Evolutionary conservation across 345 rosid genomes (phyloP).

Genomic region (Salix caprea): DNA sequence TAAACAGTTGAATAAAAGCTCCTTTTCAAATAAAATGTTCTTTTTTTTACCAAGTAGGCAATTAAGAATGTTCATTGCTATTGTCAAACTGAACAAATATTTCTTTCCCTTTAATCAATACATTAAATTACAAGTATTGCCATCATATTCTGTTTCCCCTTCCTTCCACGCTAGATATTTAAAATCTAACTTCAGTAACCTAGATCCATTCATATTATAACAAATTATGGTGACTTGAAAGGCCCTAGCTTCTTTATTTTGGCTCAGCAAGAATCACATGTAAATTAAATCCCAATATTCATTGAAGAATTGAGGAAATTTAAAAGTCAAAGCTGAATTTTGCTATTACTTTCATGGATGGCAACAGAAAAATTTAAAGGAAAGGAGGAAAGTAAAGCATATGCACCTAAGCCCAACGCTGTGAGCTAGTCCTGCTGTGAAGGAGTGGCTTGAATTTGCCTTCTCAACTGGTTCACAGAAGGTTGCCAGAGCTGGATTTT

Average conservation of each 20-base stretch:
- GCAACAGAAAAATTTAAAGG: neutral
- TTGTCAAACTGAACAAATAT: neutral
- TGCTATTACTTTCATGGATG: neutral
- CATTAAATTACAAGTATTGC: neutral
- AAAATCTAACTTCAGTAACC: neutral
- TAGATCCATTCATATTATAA: neutral
- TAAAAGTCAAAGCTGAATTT: neutral
- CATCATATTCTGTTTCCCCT: neutral
- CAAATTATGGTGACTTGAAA: neutral
- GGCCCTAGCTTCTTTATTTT: neutral
- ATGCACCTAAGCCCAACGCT: conserved; percentile 47
- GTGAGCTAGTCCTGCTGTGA: conserved; percentile 60
- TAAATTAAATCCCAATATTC: neutral
- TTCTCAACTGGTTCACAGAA: conserved; percentile 59
- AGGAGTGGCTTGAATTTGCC: conserved; percentile 52
- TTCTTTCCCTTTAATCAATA: neutral
- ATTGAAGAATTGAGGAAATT: neutral
- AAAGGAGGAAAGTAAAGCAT: neutral
- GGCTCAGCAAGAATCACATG: neutral
- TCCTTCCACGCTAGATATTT: neutral
- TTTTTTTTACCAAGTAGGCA: neutral
- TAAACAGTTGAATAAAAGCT: neutral
- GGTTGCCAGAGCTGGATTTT: conserved; percentile 50
- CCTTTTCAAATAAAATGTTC: neutral
- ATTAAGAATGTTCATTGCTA: neutral